Conservation (phyloP, 169 alveolate genomes). For the Eimeria sp. region DNA sequence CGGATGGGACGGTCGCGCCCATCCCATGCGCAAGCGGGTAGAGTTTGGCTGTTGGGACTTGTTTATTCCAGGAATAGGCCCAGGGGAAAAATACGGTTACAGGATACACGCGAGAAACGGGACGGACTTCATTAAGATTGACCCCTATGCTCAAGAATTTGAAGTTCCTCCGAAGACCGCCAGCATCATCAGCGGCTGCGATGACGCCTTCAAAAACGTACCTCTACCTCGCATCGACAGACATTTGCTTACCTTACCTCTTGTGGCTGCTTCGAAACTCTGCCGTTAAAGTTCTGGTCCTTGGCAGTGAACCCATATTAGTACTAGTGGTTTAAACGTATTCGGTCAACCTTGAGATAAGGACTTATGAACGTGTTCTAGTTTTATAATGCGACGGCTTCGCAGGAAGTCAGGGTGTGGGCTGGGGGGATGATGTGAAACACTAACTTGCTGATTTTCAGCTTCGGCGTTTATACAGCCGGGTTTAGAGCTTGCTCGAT, state of each 20-base stretch:
- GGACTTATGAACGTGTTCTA: too few relatives aligned
- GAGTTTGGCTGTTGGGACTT: slow-evolving; percentile 90
- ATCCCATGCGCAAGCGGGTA: slow-evolving; percentile 88
- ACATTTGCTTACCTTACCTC: too few relatives aligned
- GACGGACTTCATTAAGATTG: slow-evolving; percentile 86
- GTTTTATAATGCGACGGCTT: too few relatives aligned
- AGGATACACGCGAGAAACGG: slow-evolving; percentile 85
- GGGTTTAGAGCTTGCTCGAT: background rate
- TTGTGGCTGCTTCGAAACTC: too few relatives aligned
- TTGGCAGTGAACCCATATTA: too few relatives aligned
- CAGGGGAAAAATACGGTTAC: slow-evolving; percentile 88
- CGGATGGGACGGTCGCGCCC: slow-evolving; percentile 90
- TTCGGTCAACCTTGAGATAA: too few relatives aligned
- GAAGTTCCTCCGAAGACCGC: slow-evolving; percentile 89
- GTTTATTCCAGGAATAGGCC: slow-evolving; percentile 86
- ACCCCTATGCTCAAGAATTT: slow-evolving; percentile 90
- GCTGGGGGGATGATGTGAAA: background rate
- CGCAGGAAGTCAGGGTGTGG: background rate
- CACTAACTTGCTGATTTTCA: background rate
- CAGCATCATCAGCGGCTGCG: slow-evolving; percentile 88
- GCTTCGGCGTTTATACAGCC: background rate
- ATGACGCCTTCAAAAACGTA: slow-evolving; percentile 86
- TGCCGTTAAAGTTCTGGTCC: too few relatives aligned
- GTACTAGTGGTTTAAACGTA: too few relatives aligned
- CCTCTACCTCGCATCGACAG: too few relatives aligned